Percentiles rank a stretch among this genome's conserved stretches.
Conservation (phyloP, 805 yeast species). For the Suhomyces sp. region DNA sequence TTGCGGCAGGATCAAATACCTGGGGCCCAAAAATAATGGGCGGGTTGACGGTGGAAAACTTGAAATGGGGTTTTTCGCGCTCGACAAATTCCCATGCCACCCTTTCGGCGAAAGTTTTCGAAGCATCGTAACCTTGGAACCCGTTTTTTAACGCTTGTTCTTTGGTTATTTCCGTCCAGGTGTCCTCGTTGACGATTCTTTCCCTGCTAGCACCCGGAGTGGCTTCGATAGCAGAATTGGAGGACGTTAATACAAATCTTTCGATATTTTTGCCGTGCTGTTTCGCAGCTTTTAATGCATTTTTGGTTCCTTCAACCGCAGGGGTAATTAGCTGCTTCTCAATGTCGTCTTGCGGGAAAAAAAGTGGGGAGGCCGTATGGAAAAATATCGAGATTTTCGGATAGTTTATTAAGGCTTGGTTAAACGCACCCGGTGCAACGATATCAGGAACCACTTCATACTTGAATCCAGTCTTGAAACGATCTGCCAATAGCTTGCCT, state of each 20-base stretch:
- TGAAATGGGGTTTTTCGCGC: conserved; percentile 22
- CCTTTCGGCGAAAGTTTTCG: conserved; percentile 61
- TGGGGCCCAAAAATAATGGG: conserved; percentile 43
- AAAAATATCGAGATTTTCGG: conserved; percentile 26
- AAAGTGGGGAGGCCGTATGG: conserved; percentile 37
- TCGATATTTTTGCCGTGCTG: conserved; percentile 15
- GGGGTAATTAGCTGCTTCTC: conserved; percentile 25
- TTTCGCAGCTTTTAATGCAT: conserved; percentile 19
- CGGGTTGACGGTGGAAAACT: conserved; percentile 31
- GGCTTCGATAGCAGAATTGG: conserved; percentile 23
- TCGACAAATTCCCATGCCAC: conserved; percentile 57
- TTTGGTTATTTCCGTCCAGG: conserved; percentile 55
- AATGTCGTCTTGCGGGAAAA: conserved; percentile 14
- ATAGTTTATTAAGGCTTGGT: conserved; percentile 22
- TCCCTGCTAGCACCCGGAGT: conserved; percentile 17
- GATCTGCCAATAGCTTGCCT: conserved; percentile 25
- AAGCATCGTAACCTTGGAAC: conserved; percentile 49
- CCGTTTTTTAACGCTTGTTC: conserved; percentile 43
- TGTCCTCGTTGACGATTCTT: conserved; percentile 38
- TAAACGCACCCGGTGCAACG: conserved; percentile 24
- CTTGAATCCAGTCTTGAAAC: conserved; percentile 13
- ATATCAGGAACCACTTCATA: conserved; percentile 25
- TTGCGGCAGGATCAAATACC: conserved; percentile 28
- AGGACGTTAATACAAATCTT: conserved; percentile 25
- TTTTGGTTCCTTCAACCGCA: conserved; percentile 30